Evolutionary conservation across 1,284 basidiomycete species (phyloP).

Genomic region (Cerioporus squamosus): DNA sequence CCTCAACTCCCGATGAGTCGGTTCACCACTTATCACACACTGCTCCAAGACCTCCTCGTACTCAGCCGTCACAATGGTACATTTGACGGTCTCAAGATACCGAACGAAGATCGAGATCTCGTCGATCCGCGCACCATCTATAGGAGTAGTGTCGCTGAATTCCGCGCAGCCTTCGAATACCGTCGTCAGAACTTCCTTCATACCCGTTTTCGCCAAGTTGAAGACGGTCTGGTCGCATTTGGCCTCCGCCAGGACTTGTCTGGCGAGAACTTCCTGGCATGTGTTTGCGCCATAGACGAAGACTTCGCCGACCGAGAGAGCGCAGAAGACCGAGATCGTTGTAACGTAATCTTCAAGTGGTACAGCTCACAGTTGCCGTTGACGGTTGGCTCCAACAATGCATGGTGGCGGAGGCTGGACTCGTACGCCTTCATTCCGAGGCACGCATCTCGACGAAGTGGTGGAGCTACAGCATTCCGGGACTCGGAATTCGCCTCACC

Average conservation of each 20-base stretch:
- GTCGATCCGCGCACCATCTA: neutral
- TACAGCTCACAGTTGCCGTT: constrained; percentile 41
- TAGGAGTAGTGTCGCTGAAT: constrained; percentile 1
- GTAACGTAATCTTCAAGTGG: constrained; percentile 36
- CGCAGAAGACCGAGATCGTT: constrained; percentile 21
- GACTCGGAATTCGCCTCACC: constrained; percentile 23
- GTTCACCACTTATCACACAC: neutral
- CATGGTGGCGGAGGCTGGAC: constrained; percentile 38
- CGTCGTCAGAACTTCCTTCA: constrained; percentile 7
- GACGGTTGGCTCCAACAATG: constrained; percentile 29
- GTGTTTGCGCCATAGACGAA: constrained; percentile 6
- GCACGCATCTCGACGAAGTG: constrained; percentile 16
- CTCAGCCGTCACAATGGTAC: no score
- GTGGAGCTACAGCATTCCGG: constrained; percentile 14
- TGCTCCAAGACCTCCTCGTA: neutral
- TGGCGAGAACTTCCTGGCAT: constrained; percentile 15
- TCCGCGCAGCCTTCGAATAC: constrained; percentile 4
- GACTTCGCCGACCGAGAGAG: neutral
- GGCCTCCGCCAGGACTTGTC: constrained; percentile 8
- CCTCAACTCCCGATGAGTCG: neutral
- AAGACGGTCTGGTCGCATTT: neutral
- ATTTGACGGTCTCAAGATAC: neutral
- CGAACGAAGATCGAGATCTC: neutral
- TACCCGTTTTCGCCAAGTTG: constrained; percentile 1
- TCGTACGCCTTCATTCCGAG: constrained; percentile 44